A percentile compares a stretch with the other conserved stretches of the same genome.
Evolutionary conservation across 2,329 filamentous ascomycete species (phyloP).

Genomic region (Aspergillus costaricaensis): DNA sequence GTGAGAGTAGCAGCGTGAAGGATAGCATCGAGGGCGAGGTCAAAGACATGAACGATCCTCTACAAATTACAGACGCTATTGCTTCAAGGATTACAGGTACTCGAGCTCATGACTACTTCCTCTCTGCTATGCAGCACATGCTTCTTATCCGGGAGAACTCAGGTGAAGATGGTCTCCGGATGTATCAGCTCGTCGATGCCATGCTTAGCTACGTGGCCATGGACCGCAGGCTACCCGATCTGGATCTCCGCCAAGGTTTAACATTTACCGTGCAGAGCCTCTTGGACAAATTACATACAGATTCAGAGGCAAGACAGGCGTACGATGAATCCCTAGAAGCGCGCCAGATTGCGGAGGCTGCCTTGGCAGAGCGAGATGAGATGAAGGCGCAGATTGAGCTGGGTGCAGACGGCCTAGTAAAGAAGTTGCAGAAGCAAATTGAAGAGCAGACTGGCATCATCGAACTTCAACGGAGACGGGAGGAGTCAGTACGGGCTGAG

Average conservation of each 20-base stretch:
- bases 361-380: slow-evolving; percentile 94
- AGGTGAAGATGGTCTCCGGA: slow-evolving; percentile 84
- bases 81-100: slow-evolving; percentile 79
- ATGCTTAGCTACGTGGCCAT: slow-evolving; percentile 99
- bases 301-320: slow-evolving; percentile 89
- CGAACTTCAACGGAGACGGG: slow-evolving; percentile 81
- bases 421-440: slow-evolving; percentile 89
- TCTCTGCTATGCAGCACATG: slow-evolving; percentile 92
- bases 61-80: slow-evolving; percentile 93
- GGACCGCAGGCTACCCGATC: slow-evolving; percentile 91
- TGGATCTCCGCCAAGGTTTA: slow-evolving; percentile 96
- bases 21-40: slow-evolving; percentile 82
- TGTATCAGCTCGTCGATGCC: slow-evolving; percentile 98
- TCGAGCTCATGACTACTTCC: slow-evolving; percentile 89
- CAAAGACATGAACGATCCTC: slow-evolving; percentile 88
- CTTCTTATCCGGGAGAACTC: slow-evolving; percentile 89
- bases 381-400: slow-evolving; percentile 85
- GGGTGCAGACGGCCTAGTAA: slow-evolving; percentile 89
- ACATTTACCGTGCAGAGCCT: slow-evolving; percentile 97
- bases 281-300: slow-evolving; percentile 92
- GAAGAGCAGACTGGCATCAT: slow-evolving; percentile 91
- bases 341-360: slow-evolving; percentile 89
- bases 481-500: slow-evolving; percentile 85
- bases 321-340: slow-evolving; percentile 89
- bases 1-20: slow-evolving; percentile 86